Evolutionary conservation across 164 flowering plant genomes (phyloP), one percentile per base, ranked within the genome.

Genomic region (Platanus orientalis): DNA sequence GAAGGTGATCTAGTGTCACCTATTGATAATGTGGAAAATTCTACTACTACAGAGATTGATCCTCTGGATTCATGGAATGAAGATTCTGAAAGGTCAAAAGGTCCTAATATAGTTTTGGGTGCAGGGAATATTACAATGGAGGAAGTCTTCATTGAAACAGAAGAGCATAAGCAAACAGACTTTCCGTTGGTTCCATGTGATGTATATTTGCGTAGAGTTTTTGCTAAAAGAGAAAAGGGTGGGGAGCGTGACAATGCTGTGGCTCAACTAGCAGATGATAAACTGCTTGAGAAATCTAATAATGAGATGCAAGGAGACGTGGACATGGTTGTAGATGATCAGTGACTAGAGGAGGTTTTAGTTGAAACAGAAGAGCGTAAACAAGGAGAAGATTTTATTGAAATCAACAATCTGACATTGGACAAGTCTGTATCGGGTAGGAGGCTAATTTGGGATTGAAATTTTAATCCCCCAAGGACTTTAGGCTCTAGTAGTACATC

Each of bases 361-460:
- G 67, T 51, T 60, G n/a, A 51, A 24, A 52, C 52, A 61, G 68
- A 62, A 53, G 71, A 53, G 27, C 55, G n/a, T n/a, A n/a, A 51
- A 20, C 52, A 58, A 23, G 67, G 59, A 40, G 75, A 63, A 48
- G 13, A 36, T 4, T 34, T n/a, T 26, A 63, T 26, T 69, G 69
- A 48, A 54, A 14, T 30, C 54, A 25, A 57, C 30, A 9, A 23
- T 51, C 68, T n/a, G 57, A 21, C 50, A 24, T 50, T 10, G 29
- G 54, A 54, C 48, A n/a, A 61, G 47, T 66, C 60, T 52, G 66
- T 29, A 63, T 55, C 76, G 71, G 83, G 91, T 83, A 78, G 1
- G 48, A 12, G 36, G 1, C 20, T 28, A 5, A 42, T 20, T 52
- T 49, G 26, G 13, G 55, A 34, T 57, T 26, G 25, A 42, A 29